These are phyloP conservation scores for Aristolochia californica DNA, from an alignment of 164 flowering plant genomes.

Conservation along the genomic window DNA sequence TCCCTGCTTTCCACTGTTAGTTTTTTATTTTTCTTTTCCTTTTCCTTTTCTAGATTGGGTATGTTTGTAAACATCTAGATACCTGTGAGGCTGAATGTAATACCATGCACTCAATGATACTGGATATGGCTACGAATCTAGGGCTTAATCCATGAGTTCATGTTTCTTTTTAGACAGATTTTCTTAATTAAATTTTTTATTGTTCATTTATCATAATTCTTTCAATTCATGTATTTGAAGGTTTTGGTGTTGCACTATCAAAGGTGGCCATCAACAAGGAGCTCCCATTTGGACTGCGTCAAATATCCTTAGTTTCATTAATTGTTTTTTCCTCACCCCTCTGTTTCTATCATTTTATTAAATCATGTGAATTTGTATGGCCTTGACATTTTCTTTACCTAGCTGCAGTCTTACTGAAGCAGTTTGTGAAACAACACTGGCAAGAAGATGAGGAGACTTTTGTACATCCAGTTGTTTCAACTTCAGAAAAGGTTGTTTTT, in stretches of 20 bases:
- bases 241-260: conserved; percentile 77
- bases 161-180: not conserved
- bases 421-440: conserved; percentile 88
- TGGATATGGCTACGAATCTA: too few species aligned
- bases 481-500: conserved; percentile 60
- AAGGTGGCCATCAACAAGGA: conserved; percentile 70
- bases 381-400: conserved; percentile 57
- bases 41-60: too few species aligned
- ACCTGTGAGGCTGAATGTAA: too few species aligned
- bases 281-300: conserved; percentile 67
- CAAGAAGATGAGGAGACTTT: conserved; percentile 71
- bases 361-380: not conserved
- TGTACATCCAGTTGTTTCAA: conserved; percentile 66
- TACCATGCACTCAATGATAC: too few species aligned
- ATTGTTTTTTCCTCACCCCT: not conserved
- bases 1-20: too few species aligned
- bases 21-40: too few species aligned
- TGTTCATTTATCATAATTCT: too few species aligned
- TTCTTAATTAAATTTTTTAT: not conserved
- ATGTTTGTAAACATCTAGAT: too few species aligned
- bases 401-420: conserved; percentile 89
- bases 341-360: not conserved
- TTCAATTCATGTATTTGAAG: conserved; percentile 23
- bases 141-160: too few species aligned
- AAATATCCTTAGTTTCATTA: conserved; percentile 63